phyloP scores from a whole-genome alignment of 257 asterid species.

The Nyctanthes arbortristis region DNA sequence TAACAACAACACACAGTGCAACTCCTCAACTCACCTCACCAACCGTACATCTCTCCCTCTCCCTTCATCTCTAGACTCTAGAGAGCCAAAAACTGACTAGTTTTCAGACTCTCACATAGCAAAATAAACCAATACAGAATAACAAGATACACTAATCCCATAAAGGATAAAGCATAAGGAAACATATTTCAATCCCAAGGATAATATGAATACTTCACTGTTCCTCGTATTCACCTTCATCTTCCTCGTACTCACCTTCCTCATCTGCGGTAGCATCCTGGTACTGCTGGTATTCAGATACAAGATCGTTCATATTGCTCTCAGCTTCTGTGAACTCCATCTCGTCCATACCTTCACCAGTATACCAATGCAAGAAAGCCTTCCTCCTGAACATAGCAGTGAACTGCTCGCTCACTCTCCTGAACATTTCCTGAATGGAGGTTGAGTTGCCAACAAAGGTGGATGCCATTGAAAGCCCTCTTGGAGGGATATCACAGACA shows the following conservation, averaged over 20 bases:
- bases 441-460: constrained; percentile 18
- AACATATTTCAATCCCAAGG: background rate
- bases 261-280: constrained; percentile 16
- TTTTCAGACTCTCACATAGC: background rate
- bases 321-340: constrained; percentile 4
- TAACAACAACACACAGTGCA: background rate
- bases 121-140: background rate
- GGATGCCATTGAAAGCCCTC: constrained; percentile 16
- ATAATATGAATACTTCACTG: background rate
- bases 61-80: too few relatives aligned
- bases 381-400: constrained; percentile 7
- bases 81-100: too few relatives aligned
- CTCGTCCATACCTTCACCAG: constrained; percentile 2
- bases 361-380: constrained; percentile 7
- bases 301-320: constrained; percentile 12
- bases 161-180: background rate
- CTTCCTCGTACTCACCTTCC: constrained; percentile 14
- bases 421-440: constrained; percentile 5
- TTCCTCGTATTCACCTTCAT: constrained; percentile 12
- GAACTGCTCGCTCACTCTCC: constrained; percentile 7
- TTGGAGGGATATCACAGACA: constrained; percentile 16
- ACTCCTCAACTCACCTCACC: background rate
- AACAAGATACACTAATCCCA: background rate
- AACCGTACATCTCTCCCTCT: background rate
- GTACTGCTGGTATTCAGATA: constrained; percentile 16